These are phyloP conservation scores for Hypoxylon lenormandii DNA, from an alignment of 495 filamentous ascomycete species.

Conservation along the genomic window DNA sequence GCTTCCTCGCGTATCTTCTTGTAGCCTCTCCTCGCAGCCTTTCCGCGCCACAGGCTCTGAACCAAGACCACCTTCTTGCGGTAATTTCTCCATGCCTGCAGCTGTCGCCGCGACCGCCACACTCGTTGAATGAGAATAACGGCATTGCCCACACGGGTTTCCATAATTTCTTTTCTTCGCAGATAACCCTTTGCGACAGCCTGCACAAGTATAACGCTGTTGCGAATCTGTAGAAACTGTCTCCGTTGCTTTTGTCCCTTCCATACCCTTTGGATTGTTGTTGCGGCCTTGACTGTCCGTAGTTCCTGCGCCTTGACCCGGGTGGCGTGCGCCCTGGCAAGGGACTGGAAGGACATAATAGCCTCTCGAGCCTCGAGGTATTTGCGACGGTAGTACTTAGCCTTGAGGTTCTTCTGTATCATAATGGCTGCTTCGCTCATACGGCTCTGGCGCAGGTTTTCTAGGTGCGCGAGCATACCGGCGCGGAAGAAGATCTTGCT, in stretches of 20 bases:
- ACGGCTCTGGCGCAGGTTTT: conserved; percentile 88
- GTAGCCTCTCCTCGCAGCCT: conserved; percentile 80
- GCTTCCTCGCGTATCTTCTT: conserved; percentile 93
- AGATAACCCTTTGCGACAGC: conserved; percentile 91
- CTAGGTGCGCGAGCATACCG: conserved; percentile 97
- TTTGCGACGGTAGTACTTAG: conserved; percentile 92
- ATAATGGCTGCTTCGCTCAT: conserved; percentile 95
- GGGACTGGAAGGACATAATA: conserved; percentile 82
- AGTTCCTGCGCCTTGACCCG: conserved; percentile 82
- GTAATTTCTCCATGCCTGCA: conserved; percentile 87
- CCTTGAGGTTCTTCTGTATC: conserved; percentile 98
- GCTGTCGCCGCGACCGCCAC: conserved; percentile 83
- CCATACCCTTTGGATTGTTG: conserved; percentile 95
- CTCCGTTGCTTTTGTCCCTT: conserved; percentile 87
- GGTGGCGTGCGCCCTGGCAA: conserved; percentile 77
- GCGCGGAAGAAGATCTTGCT: conserved; percentile 99
- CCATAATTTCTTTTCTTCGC: conserved; percentile 86
- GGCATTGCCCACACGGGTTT: conserved; percentile 92
- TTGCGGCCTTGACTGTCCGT: conserved; percentile 85
- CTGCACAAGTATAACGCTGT: conserved; percentile 85
- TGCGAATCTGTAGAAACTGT: conserved; percentile 77
- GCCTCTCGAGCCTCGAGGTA: conserved; percentile 87
- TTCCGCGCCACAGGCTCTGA: conserved; percentile 94
- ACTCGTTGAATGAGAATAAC: conserved; percentile 88
- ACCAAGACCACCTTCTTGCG: conserved; percentile 87